phyloP scores from a whole-genome alignment of 805 yeast species.

The Yarrowia divulgata region DNA sequence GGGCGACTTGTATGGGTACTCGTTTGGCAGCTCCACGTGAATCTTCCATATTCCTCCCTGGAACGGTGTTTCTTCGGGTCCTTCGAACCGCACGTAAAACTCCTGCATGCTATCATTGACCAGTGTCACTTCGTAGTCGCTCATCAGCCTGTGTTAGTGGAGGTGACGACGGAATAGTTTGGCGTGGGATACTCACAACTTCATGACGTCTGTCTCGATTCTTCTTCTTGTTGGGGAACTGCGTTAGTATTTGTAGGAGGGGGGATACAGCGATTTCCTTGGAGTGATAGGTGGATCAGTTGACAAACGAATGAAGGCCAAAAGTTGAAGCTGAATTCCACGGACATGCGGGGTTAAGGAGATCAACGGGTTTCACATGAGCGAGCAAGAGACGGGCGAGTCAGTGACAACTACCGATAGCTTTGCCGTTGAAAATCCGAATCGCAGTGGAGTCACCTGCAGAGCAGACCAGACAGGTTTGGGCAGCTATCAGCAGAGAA shows the following conservation, averaged over 20 bases:
- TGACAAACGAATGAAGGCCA: too few species aligned
- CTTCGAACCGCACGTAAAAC: constrained; percentile 81
- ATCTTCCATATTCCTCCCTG: constrained; percentile 89
- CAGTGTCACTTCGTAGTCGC: constrained; percentile 86
- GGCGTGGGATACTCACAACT: constrained; percentile 60
- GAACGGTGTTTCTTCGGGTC: constrained; percentile 88
- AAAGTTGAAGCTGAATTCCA: too few species aligned
- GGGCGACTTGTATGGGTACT: constrained; percentile 94
- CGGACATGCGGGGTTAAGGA: too few species aligned
- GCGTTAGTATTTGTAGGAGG: constrained; percentile 1
- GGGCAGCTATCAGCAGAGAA: too few species aligned
- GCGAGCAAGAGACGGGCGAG: too few species aligned
- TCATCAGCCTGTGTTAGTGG: constrained; percentile 66
- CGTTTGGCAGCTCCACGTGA: constrained; percentile 92
- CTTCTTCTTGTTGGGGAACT: constrained; percentile 70
- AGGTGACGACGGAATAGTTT: background rate
- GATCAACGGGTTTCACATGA: too few species aligned
- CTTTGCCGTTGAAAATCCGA: too few species aligned
- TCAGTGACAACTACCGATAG: background rate
- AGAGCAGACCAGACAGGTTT: background rate
- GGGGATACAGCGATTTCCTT: background rate
- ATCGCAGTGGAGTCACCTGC: background rate
- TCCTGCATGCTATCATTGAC: constrained; percentile 87
- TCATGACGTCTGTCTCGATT: constrained; percentile 96
- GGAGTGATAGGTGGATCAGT: too few species aligned